Base-by-base conservation (phyloP, 2,329 filamentous ascomycete genomes). In the Apiospora arundinis region DNA sequence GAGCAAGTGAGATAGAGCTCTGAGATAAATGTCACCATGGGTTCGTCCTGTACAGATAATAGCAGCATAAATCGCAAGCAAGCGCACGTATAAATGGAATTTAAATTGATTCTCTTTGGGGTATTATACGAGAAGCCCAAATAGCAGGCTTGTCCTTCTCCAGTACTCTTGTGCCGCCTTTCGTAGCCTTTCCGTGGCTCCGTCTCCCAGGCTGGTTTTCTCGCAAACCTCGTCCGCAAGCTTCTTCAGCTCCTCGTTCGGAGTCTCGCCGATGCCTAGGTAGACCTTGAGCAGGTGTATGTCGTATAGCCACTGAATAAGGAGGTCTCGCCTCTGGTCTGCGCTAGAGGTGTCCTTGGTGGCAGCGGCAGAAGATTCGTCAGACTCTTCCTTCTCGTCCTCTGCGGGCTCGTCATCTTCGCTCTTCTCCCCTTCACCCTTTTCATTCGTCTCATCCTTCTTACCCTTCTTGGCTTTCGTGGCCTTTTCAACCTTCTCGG, bases 111-210 rank as follows among this genome's bases (percentile, higher is more conserved):
- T 60, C 56, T 45, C 42, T 45, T 37, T 77, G 70, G 76, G 21
- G 23, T 68, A 40, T 46, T 21, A 23, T 76, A 75, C 86, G 74
- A 98, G 82, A 71, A 97, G 83, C 2, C 93, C 94, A 82, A 98
- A 97, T 37, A 98, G 81, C 74, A 98, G 81, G 80, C 89, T 92
- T 14, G 93, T 96, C 77, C 92, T 90, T 83, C 92, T 93, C 90
- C 93, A 96, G 80, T 96, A 97, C 69, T 95, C 93, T 65, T 87
- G 84, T 7, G 93, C 89, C 21, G 86, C 84, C 80, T 92, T 92
- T 75, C 79, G 81, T 48, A 97, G 80, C 73, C 89, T 89, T 63
- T 86, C 81, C 21, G 83, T 82, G 14, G 84, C 80, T 40, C 87
- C 84, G 4, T 87, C 78, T 0, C 87, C 86, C 8, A 92, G 76